phyloP scores from a whole-genome alignment of 2,329 filamentous ascomycete genomes.

The Anisogramma anomala region DNA sequence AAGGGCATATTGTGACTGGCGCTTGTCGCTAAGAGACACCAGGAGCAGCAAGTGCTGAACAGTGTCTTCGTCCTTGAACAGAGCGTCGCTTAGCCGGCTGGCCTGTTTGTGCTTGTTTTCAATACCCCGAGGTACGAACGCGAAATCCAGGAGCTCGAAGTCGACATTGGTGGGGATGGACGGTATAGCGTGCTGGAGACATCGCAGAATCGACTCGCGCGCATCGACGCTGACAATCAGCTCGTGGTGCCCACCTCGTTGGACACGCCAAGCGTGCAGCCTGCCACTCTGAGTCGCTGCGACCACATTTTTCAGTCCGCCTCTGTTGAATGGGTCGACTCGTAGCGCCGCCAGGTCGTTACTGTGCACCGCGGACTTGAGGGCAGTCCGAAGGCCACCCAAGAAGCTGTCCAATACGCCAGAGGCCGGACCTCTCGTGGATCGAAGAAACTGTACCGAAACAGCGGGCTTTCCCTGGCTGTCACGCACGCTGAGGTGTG shows the following conservation, averaged over 20 bases:
- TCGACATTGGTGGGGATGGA: constrained; percentile 41
- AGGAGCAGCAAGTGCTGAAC: constrained; percentile 51
- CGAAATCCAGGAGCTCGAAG: constrained; percentile 70
- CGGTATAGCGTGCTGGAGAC: constrained; percentile 46
- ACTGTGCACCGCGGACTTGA: constrained; percentile 58
- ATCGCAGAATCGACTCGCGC: constrained; percentile 49
- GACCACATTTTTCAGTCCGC: constrained; percentile 76
- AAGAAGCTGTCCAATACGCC: constrained; percentile 50
- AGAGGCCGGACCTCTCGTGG: constrained; percentile 40
- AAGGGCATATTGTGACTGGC: constrained; percentile 55
- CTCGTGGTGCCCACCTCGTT: constrained; percentile 74
- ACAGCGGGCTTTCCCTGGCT: constrained; percentile 75
- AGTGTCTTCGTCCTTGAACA: constrained; percentile 37
- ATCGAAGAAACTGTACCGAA: constrained; percentile 63
- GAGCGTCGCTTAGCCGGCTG: constrained; percentile 39
- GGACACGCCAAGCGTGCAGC: constrained; percentile 77
- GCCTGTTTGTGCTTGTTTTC: constrained; percentile 39
- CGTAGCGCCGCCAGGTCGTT: constrained; percentile 73
- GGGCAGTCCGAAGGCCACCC: constrained; percentile 65
- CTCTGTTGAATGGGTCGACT: constrained; percentile 56
- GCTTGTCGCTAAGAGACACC: constrained; percentile 41
- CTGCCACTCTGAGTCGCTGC: constrained; percentile 66
- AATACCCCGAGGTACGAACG: constrained; percentile 48
- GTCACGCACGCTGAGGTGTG: constrained; percentile 78
- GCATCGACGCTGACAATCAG: constrained; percentile 61